Base-by-base conservation (phyloP, 116 monocot genomes). In the Phalaenopsis hybrid region DNA sequence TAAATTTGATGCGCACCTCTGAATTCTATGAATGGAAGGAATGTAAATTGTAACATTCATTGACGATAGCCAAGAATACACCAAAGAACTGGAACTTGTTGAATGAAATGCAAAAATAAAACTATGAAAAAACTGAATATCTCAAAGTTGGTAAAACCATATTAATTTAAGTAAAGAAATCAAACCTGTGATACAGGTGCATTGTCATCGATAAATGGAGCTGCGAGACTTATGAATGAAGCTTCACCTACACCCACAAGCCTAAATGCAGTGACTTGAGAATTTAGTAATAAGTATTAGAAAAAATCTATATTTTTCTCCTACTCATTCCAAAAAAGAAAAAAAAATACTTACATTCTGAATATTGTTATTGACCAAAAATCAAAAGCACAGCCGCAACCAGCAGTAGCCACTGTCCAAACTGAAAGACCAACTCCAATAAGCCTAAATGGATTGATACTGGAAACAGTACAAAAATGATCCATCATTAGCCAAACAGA, bases 231-330 rank as follows among this genome's bases (percentile, higher is more conserved):
- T 75, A 99, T 93, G 76, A 99, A 99, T 82, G 98, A 95, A 80
- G 98, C 98, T 82, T 99, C 95, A 80, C 95, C 98, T 84, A 99
- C 98, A 84, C 98, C 98, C 80, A 99, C 98, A 74, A 99, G 85
- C 98, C 98, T 99, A 83, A 85, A 75, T 45, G 45, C 13, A 78
- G 83, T 23, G 17, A 81, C 15, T 28, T 48, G 8, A 13, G 77
- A 25, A 77, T 50, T 67, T 52, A 70, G 57, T 41, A 79, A 34
- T n/a, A 55, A 48, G 44, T 23, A 21, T 16, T 57, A 52, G 34
- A 81, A 34, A 9, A 48, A 81, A 34, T 10, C 17, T 16, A 48
- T 63, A n/a, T 50, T 10, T 6, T 28, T 77, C 11, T 50, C 4
- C 23, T n/a, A 77, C 8, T 51, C 13, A 75, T 52, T 51, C 28